Evolutionary conservation across 208 protist species (phyloP), one percentile per base, ranked within the genome.

Genomic region (Lotmaria passim): DNA sequence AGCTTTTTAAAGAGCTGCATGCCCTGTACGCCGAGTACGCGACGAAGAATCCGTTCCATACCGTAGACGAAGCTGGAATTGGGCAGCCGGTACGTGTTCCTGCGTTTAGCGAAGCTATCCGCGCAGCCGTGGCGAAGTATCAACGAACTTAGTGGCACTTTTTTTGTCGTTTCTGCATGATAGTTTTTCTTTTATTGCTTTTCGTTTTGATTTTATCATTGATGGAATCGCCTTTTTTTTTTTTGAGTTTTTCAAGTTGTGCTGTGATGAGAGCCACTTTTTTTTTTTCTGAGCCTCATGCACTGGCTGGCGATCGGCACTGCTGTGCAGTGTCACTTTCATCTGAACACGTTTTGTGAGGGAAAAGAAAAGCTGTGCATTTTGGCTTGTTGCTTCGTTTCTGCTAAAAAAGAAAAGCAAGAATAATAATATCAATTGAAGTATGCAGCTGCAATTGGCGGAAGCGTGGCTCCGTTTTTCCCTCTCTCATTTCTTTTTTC

Each of bases 31-130:
- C 90, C 0, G 85, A 93, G 41, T 86, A 88, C 67, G 87, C 85
- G 36, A 87, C 87, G 47, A 93, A 92, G 66, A 93, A 95, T 39
- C 87, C 90, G 0, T 93, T 95, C 69, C 84, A 95, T 58, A 85
- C 85, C n/a, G 79, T 95, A 21, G 90, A 95, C 56, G 87, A 93
- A 39, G 75, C 82, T 3, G 90, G 90, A 36, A 93, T 92, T 63
- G 90, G 90, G 0, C 90, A 95, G 57, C 90, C 87, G 19, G 93
- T 95, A 67, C 90, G 90, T 36, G 86, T 95, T 3, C 69, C 85
- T 23, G 90, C 85, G n/a, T 95, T 95, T 52, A 86, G 73, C 15
- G 87, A 86, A 39, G 87, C 87, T 5, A 72, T 90, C 7, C 80
- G 73, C 21, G 44, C 65, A 12, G 73, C 80, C 5, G 85, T 93